Conservation (phyloP, 2,329 filamentous ascomycete genomes). For the Aspergillus puulaauensis region DNA sequence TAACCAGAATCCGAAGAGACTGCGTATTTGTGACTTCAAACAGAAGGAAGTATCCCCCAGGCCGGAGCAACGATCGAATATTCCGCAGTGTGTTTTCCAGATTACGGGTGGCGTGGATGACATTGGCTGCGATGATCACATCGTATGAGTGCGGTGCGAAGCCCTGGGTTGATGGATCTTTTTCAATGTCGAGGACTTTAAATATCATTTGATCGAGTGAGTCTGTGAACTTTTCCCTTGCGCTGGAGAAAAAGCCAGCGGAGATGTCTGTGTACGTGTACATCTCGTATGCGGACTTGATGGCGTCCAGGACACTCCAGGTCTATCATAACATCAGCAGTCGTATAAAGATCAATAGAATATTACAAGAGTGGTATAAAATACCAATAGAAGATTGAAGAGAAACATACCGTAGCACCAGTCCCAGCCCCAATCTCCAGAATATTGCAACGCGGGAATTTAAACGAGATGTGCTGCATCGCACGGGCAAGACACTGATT, state of each 20-base stretch:
- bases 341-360: too few relatives aligned
- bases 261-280: slow-evolving; percentile 52
- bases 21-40: slow-evolving; percentile 17
- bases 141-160: slow-evolving; percentile 33
- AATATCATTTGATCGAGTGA: slow-evolving; percentile 28
- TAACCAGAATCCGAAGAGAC: too few relatives aligned
- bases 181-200: slow-evolving; percentile 32
- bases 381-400: too few relatives aligned
- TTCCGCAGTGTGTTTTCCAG: slow-evolving; percentile 13
- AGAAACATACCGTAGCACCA: slow-evolving; percentile 33
- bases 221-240: slow-evolving; percentile 25
- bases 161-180: slow-evolving; percentile 32
- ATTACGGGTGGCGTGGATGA: slow-evolving; percentile 40
- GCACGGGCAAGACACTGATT: not conserved
- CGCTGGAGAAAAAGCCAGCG: slow-evolving; percentile 42
- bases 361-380: too few relatives aligned
- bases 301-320: slow-evolving; percentile 24
- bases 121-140: slow-evolving; percentile 31
- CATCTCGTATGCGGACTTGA: slow-evolving; percentile 27
- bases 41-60: slow-evolving; percentile 27
- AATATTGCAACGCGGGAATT: slow-evolving; percentile 36
- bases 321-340: too few relatives aligned
- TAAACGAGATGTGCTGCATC: slow-evolving; percentile 15
- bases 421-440: slow-evolving; percentile 41
- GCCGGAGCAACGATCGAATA: slow-evolving; percentile 22